A percentile compares a stretch with the other conserved stretches of the same genome.
Conservation (phyloP, 2,329 filamentous ascomycete species). For the Xylaria sp. region DNA sequence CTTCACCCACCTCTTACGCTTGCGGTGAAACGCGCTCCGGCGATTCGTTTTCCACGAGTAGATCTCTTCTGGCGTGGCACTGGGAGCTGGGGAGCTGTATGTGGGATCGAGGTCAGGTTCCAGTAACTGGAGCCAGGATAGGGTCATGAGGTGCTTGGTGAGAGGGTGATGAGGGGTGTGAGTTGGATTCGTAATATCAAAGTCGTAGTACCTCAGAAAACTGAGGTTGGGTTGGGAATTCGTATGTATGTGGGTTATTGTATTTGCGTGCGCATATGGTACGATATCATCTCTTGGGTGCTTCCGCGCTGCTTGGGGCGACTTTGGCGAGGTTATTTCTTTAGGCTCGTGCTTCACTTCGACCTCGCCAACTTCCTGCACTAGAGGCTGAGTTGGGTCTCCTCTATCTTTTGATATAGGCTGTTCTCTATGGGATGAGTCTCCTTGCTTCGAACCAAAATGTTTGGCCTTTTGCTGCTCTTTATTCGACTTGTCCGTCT, state of each 20-base stretch:
- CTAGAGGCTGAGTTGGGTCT: not conserved
- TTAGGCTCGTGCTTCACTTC: conserved; percentile 14
- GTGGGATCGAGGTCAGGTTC: conserved; percentile 78
- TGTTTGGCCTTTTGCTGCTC: conserved; percentile 19
- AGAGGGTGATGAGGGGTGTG: conserved; percentile 78
- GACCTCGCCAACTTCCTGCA: not conserved
- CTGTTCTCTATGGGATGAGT: not conserved
- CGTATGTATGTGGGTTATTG: conserved; percentile 81
- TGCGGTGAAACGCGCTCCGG: conserved; percentile 86
- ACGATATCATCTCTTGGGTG: conserved; percentile 60
- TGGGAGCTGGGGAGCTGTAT: conserved; percentile 73
- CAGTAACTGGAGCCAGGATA: conserved; percentile 93
- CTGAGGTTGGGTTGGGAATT: conserved; percentile 89
- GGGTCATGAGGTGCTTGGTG: conserved; percentile 79
- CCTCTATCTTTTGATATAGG: conserved; percentile 4
- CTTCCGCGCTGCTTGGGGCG: conserved; percentile 30
- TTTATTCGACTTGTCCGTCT: conserved; percentile 34
- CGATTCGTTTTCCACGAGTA: conserved; percentile 81
- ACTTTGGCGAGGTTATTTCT: conserved; percentile 21
- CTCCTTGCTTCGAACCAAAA: conserved; percentile 7
- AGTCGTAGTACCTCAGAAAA: conserved; percentile 89
- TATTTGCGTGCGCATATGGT: conserved; percentile 76
- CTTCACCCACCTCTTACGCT: conserved; percentile 83
- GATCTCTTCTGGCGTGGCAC: conserved; percentile 69
- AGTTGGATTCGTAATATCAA: conserved; percentile 74